Conservation (phyloP, 1,284 basidiomycete genomes). For the Porodaedalea pini region DNA sequence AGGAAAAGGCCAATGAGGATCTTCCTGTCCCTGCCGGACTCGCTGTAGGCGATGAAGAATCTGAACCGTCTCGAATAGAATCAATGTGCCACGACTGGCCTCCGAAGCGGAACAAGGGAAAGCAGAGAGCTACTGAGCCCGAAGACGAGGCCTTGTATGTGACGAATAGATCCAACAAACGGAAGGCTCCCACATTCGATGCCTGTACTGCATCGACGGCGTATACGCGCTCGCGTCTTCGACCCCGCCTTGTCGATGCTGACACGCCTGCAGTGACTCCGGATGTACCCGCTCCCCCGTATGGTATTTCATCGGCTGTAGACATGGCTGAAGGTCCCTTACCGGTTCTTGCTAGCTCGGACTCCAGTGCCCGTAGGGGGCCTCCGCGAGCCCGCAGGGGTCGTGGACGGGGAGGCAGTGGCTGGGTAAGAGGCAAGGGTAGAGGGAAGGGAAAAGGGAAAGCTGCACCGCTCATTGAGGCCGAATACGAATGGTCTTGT, state of each 20-base stretch:
- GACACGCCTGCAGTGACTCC: neutral
- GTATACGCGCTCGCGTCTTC: slow-evolving; percentile 53
- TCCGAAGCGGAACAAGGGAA: neutral
- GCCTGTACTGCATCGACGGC: slow-evolving; percentile 22
- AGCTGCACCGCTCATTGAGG: slow-evolving; percentile 34
- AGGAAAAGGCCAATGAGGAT: neutral
- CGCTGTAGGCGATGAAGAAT: neutral
- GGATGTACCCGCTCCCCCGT: too few species aligned
- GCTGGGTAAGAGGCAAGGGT: slow-evolving; percentile 32
- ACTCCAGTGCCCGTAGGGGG: neutral
- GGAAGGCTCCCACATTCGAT: neutral
- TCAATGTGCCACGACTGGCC: neutral
- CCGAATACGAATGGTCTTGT: slow-evolving; percentile 55
- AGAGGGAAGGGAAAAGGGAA: slow-evolving; percentile 37
- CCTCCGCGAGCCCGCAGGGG: neutral
- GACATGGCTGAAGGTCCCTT: too few species aligned
- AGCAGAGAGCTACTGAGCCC: neutral
- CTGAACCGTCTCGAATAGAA: neutral
- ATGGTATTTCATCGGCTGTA: too few species aligned
- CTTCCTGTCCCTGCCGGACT: neutral
- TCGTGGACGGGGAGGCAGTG: neutral
- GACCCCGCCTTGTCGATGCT: slow-evolving; percentile 36
- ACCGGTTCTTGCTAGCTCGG: neutral
- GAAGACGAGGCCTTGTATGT: neutral
- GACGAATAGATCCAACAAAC: neutral